Evolutionary conservation across 345 rosid species (phyloP), one percentile per base, ranked within the genome.

Genomic region (Eucalyptus microcorys): DNA sequence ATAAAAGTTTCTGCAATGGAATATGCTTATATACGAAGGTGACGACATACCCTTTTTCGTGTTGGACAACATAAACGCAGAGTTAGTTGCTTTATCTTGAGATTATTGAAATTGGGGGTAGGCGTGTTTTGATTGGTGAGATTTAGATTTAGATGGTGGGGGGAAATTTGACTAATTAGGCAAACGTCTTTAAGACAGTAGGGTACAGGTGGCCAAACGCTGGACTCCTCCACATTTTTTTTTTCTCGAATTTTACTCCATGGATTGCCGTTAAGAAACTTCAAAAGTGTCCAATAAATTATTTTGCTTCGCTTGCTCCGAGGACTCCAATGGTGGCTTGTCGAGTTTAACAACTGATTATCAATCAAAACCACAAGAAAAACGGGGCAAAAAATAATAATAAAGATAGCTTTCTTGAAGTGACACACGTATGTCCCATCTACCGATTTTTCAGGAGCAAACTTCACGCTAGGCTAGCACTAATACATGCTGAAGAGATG

Each of bases 191-290:
- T 4, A 45, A 42, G 49, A 21, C 49, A 59, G 48, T 5, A n/a
- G 22, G 55, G 30, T 47, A 90, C 88, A 81, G 91, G 81, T 87
- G 88, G 90, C 90, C 91, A 50, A 57, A 89, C 84, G 3, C 49
- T 8, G 43, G 88, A 85, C 89, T 61, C 15, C n/a, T 30, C 13
- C 13, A 13, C 16, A 24, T 10, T 15, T 30, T 45, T 27, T 32
- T 21, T 48, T 43, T 30, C 37, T 26, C 57, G 52, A 19, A 86
- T 19, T 49, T 68, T 48, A 32, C 87, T 49, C 49, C 52, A 43
- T 84, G 26, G 42, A 81, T 83, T 88, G 86, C 49, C 84, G 59
- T 86, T 30, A 88, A 88, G 88, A 59, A 52, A 90, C 89, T 85
- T 55, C 84, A 32, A 6, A 24, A 7, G 24, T 47, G 43, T 42